Evolutionary conservation across 768 basidiomycete genomes (phyloP).

Genomic region (Symmetrospora coprosmae): DNA sequence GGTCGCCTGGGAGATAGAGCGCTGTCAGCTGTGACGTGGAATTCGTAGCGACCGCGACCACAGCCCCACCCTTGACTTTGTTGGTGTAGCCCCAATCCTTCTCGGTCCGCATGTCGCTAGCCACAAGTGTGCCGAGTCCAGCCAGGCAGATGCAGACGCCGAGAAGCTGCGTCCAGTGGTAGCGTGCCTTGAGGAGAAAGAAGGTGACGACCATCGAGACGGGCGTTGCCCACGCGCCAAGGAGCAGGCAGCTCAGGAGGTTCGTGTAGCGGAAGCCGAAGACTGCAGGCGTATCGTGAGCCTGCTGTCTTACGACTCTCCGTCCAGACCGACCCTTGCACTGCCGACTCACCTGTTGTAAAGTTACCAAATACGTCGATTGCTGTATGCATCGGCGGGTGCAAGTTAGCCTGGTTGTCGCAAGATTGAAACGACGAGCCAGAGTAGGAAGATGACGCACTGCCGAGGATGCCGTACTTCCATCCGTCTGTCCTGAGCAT

Average conservation of each 20-base stretch:
- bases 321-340: background rate
- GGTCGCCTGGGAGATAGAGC: slow-evolving; percentile 22
- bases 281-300: background rate
- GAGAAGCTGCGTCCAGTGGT: slow-evolving; percentile 30
- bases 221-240: slow-evolving; percentile 29
- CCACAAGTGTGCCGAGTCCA: slow-evolving; percentile 31
- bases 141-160: slow-evolving; percentile 31
- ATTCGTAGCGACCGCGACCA: background rate
- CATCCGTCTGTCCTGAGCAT: slow-evolving; percentile 32
- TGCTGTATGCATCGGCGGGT: too few species aligned
- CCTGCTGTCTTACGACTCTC: background rate
- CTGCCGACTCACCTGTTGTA: background rate
- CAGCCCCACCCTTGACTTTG: background rate
- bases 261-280: slow-evolving; percentile 29
- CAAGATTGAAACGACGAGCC: too few species aligned
- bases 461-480: slow-evolving; percentile 30
- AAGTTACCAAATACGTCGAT: slow-evolving; percentile 21
- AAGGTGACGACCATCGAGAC: slow-evolving; percentile 32
- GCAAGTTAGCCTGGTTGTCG: too few species aligned
- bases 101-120: slow-evolving; percentile 28
- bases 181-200: slow-evolving; percentile 26
- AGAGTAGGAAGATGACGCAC: background rate
- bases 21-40: background rate
- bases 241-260: slow-evolving; percentile 29
- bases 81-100: slow-evolving; percentile 25